phyloP scores from a whole-genome alignment of 1,284 basidiomycete genomes.

The Phellopilus nigrolimitatus region DNA sequence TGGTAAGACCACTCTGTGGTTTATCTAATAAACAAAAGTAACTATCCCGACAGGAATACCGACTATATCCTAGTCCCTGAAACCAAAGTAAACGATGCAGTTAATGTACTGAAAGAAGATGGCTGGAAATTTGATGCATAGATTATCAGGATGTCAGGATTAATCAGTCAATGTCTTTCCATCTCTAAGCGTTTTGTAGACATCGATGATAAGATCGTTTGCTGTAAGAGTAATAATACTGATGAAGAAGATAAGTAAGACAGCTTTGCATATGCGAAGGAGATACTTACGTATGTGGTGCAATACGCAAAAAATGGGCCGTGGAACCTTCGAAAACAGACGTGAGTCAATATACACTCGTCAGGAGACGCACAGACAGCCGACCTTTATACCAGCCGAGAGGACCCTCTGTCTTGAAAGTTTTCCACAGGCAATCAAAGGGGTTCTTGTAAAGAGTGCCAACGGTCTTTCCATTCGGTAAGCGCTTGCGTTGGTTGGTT shows the following conservation, averaged over 20 bases:
- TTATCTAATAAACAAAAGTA: constrained; percentile 1
- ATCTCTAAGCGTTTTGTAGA: constrained; percentile 51
- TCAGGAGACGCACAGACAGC: constrained; percentile 8
- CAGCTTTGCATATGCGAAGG: constrained; percentile 4
- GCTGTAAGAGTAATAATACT: constrained; percentile 84
- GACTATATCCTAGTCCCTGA: constrained; percentile 55
- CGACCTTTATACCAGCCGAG: constrained; percentile 89
- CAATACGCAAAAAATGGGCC: constrained; percentile 88
- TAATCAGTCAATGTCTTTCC: constrained; percentile 2
- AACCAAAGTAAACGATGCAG: constrained; percentile 37
- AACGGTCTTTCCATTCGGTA: constrained; percentile 69
- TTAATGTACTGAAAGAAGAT: constrained; percentile 38
- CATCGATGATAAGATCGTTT: constrained; percentile 77
- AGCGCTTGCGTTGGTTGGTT: constrained; percentile 82
- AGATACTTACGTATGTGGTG: constrained; percentile 76
- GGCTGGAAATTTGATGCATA: constrained; percentile 36
- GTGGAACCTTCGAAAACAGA: constrained; percentile 60
- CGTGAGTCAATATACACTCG: not conserved
- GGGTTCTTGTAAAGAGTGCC: constrained; percentile 88
- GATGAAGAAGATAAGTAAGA: constrained; percentile 8
- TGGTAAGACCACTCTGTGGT: constrained; percentile 40
- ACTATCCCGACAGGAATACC: constrained; percentile 44
- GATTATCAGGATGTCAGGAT: not conserved
- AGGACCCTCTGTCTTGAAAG: constrained; percentile 85
- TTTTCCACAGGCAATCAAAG: constrained; percentile 96